Evolutionary conservation across 345 rosid species (phyloP).

Genomic region (Arabis hirsuta): DNA sequence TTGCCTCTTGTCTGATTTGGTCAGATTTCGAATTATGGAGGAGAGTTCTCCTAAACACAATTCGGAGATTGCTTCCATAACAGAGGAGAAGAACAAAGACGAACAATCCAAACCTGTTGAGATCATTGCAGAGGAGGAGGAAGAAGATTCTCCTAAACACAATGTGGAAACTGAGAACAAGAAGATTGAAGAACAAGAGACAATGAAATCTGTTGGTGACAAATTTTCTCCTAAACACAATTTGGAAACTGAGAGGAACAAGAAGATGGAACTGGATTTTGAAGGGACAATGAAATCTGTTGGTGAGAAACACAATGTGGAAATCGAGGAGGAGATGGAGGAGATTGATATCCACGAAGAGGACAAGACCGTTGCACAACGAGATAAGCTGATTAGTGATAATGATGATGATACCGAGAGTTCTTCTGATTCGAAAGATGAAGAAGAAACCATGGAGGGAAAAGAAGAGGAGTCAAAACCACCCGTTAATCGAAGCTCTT

Average conservation of each 20-base stretch:
- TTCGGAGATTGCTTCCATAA: conserved; percentile 8
- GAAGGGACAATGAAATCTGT: no score
- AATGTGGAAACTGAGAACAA: no score
- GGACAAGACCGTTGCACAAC: conserved; percentile 8
- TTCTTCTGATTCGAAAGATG: conserved; percentile 36
- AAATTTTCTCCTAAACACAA: conserved; percentile 17
- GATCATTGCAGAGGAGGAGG: conserved; percentile 7
- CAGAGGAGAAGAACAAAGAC: conserved; percentile 4
- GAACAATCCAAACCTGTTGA: conserved; percentile 35
- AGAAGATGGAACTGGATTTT: conserved; percentile 10
- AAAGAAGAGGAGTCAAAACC: conserved; percentile 51
- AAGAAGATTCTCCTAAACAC: conserved; percentile 11
- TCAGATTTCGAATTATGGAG: not conserved
- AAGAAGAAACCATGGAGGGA: conserved; percentile 40
- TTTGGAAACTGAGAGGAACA: conserved; percentile 7
- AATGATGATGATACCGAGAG: conserved; percentile 33
- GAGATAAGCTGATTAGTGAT: conserved; percentile 31
- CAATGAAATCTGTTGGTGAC: no score
- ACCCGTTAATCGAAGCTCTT: conserved; percentile 33
- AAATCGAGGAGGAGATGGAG: conserved; percentile 27
- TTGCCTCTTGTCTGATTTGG: no score
- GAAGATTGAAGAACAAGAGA: no score
- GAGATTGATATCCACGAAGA: conserved; percentile 39
- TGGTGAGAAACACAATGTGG: conserved; percentile 15
- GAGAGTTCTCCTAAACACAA: conserved; percentile 29